Evolutionary conservation across 2,329 filamentous ascomycete species (phyloP).

Genomic region (Cladophialophora yegresii): DNA sequence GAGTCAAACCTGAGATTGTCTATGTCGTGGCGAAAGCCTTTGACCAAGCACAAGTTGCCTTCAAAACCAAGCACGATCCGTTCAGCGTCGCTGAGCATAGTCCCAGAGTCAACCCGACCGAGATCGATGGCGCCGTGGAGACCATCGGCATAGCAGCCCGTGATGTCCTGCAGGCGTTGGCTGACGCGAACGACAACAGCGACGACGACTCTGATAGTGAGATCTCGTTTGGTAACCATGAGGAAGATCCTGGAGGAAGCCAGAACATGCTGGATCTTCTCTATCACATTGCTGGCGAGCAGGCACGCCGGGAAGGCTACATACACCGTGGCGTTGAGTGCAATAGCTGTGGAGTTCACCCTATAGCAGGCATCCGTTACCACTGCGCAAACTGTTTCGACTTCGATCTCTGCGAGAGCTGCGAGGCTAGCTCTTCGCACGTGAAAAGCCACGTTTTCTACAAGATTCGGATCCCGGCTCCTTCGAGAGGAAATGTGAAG

Average conservation of each 20-base stretch:
- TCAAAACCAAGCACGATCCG: conserved; percentile 21
- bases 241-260: conserved; percentile 52
- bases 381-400: conserved; percentile 94
- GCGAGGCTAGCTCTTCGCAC: conserved; percentile 72
- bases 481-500: conserved; percentile 64
- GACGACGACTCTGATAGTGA: conserved; percentile 49
- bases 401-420: conserved; percentile 92
- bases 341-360: conserved; percentile 82
- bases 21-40: conserved; percentile 21
- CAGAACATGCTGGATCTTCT: conserved; percentile 83
- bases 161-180: conserved; percentile 24
- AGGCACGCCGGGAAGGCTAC: conserved; percentile 82
- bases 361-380: conserved; percentile 89
- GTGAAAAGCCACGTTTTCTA: conserved; percentile 94
- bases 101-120: conserved; percentile 4
- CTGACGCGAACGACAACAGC: conserved; percentile 40
- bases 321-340: conserved; percentile 91
- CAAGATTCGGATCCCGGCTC: conserved; percentile 88
- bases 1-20: conserved; percentile 20
- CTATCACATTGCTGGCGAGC: conserved; percentile 91
- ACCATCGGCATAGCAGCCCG: conserved; percentile 16
- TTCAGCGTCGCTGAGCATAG: conserved; percentile 1
- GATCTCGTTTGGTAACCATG: conserved; percentile 48
- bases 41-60: conserved; percentile 15
- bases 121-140: conserved; percentile 22